These are phyloP conservation scores for Paxillus ammoniavirescens DNA, from an alignment of 768 basidiomycete species.

Conservation along the genomic window DNA sequence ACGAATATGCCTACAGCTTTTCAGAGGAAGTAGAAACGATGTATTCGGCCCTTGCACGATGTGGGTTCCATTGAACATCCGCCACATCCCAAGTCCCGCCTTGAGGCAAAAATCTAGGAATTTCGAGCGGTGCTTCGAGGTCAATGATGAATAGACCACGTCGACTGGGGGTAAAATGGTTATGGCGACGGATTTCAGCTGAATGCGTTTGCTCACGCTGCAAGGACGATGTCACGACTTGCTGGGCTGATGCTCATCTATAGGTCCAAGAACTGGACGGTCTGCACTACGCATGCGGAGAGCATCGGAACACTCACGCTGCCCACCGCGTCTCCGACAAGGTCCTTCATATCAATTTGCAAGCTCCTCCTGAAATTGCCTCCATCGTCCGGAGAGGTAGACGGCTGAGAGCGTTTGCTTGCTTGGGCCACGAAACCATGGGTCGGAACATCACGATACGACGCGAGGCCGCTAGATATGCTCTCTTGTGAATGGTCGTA, in stretches of 20 bases:
- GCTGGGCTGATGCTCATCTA: constrained; percentile 93
- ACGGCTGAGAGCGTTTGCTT: constrained; percentile 14
- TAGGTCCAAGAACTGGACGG: constrained; percentile 4
- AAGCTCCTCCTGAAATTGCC: constrained; percentile 57
- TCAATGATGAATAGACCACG: constrained; percentile 95
- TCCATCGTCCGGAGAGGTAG: constrained; percentile 49
- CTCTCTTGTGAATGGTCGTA: constrained; percentile 26
- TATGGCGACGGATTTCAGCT: neutral
- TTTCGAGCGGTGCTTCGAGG: constrained; percentile 79
- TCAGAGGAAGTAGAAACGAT: constrained; percentile 88
- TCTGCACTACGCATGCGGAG: neutral
- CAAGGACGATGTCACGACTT: constrained; percentile 85
- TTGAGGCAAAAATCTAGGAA: constrained; percentile 93
- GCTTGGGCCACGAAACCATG: constrained; percentile 16
- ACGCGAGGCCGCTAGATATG: constrained; percentile 17
- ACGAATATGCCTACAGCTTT: constrained; percentile 61
- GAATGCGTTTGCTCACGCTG: constrained; percentile 55
- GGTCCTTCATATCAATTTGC: constrained; percentile 75
- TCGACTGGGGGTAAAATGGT: constrained; percentile 42
- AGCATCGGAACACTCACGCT: constrained; percentile 51
- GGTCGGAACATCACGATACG: constrained; percentile 30
- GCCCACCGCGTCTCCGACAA: constrained; percentile 81
- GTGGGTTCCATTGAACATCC: constrained; percentile 92
- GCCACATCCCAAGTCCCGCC: constrained; percentile 96
- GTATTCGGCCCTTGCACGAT: constrained; percentile 69